Percentiles rank a stretch among this genome's conserved stretches.
phyloP scores from a whole-genome alignment of 371 early-diverging fungal genomes.

The Vairimorpha necatrix region DNA sequence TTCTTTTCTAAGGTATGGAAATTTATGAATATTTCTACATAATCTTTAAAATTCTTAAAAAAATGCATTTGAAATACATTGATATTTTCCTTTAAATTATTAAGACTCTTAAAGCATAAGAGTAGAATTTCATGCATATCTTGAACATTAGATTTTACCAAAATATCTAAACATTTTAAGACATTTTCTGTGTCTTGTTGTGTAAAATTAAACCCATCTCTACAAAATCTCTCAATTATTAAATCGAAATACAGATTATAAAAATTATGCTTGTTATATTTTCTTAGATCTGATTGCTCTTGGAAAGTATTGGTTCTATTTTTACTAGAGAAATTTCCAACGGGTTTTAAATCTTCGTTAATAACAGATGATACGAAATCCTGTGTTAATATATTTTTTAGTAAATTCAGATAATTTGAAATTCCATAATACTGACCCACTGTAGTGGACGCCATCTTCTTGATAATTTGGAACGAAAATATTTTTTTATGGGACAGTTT shows the following conservation, averaged over 20 bases:
- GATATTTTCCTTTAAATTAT: conserved; percentile 11
- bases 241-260: neutral
- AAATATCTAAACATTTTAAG: neutral
- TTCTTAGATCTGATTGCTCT: neutral
- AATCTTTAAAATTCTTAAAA: conserved; percentile 21
- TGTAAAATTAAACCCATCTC: neutral
- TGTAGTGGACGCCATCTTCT: neutral
- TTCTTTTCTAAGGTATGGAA: neutral
- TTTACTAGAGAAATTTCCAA: neutral
- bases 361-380: neutral
- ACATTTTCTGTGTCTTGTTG: neutral
- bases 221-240: neutral
- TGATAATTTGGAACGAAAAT: neutral
- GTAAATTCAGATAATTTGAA: neutral
- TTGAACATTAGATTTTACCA: neutral
- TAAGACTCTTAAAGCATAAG: conserved; percentile 6
- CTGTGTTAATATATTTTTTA: neutral
- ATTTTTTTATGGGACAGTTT: neutral
- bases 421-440: neutral
- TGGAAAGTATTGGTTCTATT: neutral
- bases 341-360: neutral
- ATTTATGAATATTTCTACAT: neutral
- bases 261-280: neutral
- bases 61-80: conserved; percentile 27
- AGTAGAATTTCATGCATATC: neutral